Evolutionary conservation across 116 monocot genomes (phyloP), one percentile per base, ranked within the genome.

Genomic region (Dioscorea cayenensis): DNA sequence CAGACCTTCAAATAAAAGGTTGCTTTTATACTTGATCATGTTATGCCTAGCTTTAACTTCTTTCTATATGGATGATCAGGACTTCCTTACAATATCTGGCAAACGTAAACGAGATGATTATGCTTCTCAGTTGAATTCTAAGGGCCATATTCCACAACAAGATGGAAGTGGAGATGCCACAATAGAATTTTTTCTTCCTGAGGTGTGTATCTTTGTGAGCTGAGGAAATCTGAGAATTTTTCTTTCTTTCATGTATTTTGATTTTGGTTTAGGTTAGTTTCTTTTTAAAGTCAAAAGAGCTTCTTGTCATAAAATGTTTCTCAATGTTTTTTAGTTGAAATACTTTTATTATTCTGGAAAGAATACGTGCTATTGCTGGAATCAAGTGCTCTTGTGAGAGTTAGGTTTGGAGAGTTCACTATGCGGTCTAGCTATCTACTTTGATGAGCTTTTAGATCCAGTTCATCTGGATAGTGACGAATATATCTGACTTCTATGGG

Each of bases 51-150:
- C 22, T 60, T 16, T 63, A 52, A 67, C 32, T 64, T 65, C 22
- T 60, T 28, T 66, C 23, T 22, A 36, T 64, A 66, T 73, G 19
- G 3, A 4, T 32, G 5, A 63, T 28, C 79, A 94, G 94, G 94
- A 94, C 74, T 94, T 94, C 66, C 85, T 94, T 35, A 88, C 77
- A 80, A 69, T 78, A 65, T 67, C 89, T 73, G 89, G 89, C 6
- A 94, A 94, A 78, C 86, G 89, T 20, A 94, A 94, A 78, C 74
- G 94, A 59, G 89, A 83, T 76, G 85, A 85, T 62, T 87, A 79
- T 85, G 67, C 75, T 73, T 69, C 89, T 29, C 74, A 79, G 14
- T 48, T 84, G 49, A 63, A 75, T 27, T 67, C 83, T 71, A 83
- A 84, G 66, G 87, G 89, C 59, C 80, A 77, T 75, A 81, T 94